Base-by-base conservation (phyloP, 108 stramenopile species). In the Cylindrotheca fusiformis region DNA sequence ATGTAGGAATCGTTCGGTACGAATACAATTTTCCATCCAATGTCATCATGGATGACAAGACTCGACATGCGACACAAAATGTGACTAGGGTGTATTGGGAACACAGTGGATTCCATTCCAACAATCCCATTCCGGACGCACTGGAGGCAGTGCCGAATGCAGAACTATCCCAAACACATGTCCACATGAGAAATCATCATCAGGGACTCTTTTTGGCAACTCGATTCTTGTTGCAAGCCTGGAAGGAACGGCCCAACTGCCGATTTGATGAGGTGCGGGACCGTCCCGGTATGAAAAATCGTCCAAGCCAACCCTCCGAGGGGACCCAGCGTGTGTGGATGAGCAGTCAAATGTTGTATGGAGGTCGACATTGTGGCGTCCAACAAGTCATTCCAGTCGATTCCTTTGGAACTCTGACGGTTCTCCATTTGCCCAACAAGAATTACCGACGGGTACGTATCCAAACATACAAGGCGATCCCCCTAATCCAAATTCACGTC, bases 201-300 rank as follows among this genome's bases (percentile, higher is more conserved):
- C 91, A 93, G 66, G 91, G 91, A n/a, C 88, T 93, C 88, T 93
- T 78, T 49, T 48, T 93, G 47, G 91, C 88, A 24, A 93, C 91
- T 2, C 57, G 65, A 23, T 45, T 63, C 24, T 67, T 90, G 32
- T 69, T 93, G 30, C 66, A 73, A 55, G 86, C 86, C 48, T 93
- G 91, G 91, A 86, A 79, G 58, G 76, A 72, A 21, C 63, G 81
- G 4, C 56, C 65, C 18, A 63, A 70, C 4, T 93, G 91, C 55
- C 52, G 72, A 2, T 93, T 93, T 72, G 69, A 93, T 58, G 48
- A 71, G 23, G 76, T 84, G 25, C 57, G 76, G 48, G 55, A 88
- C 63, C 81, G 91, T 58, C 91, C 91, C 1, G 76, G 81, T 8
- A 24, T 47, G 32, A 83, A 81, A 27, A 55, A 78, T 25, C 73